Conservation (phyloP, 495 filamentous ascomycete genomes). For the Xylaria intraflava region DNA sequence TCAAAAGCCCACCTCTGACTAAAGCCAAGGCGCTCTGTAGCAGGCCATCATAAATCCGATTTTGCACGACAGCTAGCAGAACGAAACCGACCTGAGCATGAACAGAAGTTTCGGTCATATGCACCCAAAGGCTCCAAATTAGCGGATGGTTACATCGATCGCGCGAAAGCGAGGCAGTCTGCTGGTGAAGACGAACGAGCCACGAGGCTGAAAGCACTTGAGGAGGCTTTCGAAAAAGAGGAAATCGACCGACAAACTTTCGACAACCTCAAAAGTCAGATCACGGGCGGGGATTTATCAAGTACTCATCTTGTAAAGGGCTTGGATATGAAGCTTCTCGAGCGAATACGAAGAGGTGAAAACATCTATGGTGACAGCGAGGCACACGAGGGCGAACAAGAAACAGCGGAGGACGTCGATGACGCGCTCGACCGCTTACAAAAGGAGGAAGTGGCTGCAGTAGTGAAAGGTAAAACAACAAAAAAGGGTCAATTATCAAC, state of each 20-base stretch:
- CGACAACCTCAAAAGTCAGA: constrained; percentile 62
- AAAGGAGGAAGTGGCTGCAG: constrained; percentile 52
- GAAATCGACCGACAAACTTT: constrained; percentile 74
- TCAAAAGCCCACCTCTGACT: constrained; percentile 21
- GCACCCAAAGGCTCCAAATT: constrained; percentile 81
- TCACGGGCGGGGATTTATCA: constrained; percentile 72
- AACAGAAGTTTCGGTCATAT: constrained; percentile 65
- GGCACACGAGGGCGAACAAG: constrained; percentile 11
- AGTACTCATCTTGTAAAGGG: constrained; percentile 89
- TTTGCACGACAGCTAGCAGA: constrained; percentile 86
- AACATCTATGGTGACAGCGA: constrained; percentile 49
- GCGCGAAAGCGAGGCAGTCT: constrained; percentile 51
- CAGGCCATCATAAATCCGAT: constrained; percentile 49
- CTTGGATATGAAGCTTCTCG: constrained; percentile 74
- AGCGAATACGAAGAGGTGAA: constrained; percentile 65
- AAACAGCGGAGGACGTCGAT: constrained; percentile 50
- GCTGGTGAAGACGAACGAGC: constrained; percentile 59
- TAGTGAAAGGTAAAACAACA: constrained; percentile 50
- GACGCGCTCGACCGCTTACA: constrained; percentile 72
- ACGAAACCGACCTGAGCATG: constrained; percentile 48
- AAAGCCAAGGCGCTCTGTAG: constrained; percentile 58
- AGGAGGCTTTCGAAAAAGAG: constrained; percentile 73
- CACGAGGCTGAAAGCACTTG: constrained; percentile 64
- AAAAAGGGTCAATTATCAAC: constrained; percentile 71
- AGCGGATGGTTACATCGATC: constrained; percentile 75